Base-by-base conservation (phyloP, 305 asterid species). In the Solanum chacoense region DNA sequence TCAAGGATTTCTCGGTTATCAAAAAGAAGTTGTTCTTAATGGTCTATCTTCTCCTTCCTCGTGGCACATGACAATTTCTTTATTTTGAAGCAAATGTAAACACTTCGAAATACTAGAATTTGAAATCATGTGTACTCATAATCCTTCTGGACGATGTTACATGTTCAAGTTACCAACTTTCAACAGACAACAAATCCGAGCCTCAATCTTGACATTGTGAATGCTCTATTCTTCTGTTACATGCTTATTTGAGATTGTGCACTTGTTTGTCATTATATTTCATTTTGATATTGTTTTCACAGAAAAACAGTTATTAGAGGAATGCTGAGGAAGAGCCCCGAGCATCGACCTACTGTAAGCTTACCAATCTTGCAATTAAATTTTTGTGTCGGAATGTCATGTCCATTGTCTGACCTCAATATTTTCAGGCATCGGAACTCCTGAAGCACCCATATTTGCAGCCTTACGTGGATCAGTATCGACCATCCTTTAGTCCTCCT, bases 321-420 rank as follows among this genome's bases (percentile, higher is more conserved):
- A 91, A 98, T 98, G 99, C 96, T 98, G 80, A 92, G 99, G 88
- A 98, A 98, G 93, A 98, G 94, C 91, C 99, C 99, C 0, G 99
- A 98, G 91, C 98, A 96, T 89, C 97, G 99, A 75, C 94, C 98
- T 84, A 96, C 92, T 85, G 99, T 96, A 95, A 94, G 95, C 92
- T 90, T 88, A 83, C 86, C 42, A 12, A 12, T 86, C 75, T 38
- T 45, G 38, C n/a, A 89, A 86, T 84, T 87, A 71, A 63, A 84
- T 77, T 65, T 89, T 65, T 87, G 11, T 50, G 18, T 35, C 42
- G 40, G 74, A 42, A 74, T 8, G 26, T 42, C 63, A 16, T 86
- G 55, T 26, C 38, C 85, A 67, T 88, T 55, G 84, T 83, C 42
- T 87, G 84, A 78, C 88, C 67, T 88, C 45, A 22, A 91, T 85